phyloP scores from a whole-genome alignment of 495 filamentous ascomycete genomes.

The Lasiosphaeria ovina region DNA sequence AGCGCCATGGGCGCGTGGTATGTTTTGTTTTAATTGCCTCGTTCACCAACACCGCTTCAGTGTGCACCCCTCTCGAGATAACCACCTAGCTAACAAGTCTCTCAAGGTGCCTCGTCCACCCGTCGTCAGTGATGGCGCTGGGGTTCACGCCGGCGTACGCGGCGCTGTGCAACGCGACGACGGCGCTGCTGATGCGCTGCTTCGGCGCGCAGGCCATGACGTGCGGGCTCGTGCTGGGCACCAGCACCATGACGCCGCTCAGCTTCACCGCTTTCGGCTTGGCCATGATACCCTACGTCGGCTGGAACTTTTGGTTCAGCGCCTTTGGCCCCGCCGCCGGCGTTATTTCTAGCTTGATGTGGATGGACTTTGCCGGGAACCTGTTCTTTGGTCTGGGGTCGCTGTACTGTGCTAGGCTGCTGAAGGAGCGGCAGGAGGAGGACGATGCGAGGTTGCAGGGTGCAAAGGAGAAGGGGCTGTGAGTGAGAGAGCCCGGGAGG shows the following conservation, averaged over 20 bases:
- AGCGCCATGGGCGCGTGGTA: slow-evolving; percentile 26
- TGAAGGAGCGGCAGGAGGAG: slow-evolving; percentile 21
- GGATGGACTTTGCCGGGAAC: slow-evolving; percentile 30
- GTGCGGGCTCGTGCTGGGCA: slow-evolving; percentile 24
- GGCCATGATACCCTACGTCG: slow-evolving; percentile 31
- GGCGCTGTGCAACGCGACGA: slow-evolving; percentile 20
- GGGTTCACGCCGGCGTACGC: slow-evolving; percentile 23
- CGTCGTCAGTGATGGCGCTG: slow-evolving; percentile 24
- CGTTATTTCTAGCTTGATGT: slow-evolving; percentile 23
- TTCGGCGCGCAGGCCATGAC: slow-evolving; percentile 36
- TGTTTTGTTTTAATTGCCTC: not conserved
- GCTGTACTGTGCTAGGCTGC: slow-evolving; percentile 19
- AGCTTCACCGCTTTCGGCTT: slow-evolving; percentile 28
- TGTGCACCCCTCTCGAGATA: no score
- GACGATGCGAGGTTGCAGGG: not conserved
- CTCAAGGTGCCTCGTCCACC: slow-evolving; percentile 28
- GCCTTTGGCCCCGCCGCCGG: slow-evolving; percentile 24
- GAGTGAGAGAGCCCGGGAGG: not conserved
- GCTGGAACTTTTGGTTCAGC: slow-evolving; percentile 27
- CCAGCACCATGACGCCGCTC: slow-evolving; percentile 21
- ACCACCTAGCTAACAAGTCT: not conserved
- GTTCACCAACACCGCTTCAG: not conserved
- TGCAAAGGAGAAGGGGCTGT: not conserved
- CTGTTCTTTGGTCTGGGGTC: slow-evolving; percentile 23
- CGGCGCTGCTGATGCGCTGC: slow-evolving; percentile 24